Conservation (phyloP, 176 grass and related monocot genomes). For the Bromus sterilis region DNA sequence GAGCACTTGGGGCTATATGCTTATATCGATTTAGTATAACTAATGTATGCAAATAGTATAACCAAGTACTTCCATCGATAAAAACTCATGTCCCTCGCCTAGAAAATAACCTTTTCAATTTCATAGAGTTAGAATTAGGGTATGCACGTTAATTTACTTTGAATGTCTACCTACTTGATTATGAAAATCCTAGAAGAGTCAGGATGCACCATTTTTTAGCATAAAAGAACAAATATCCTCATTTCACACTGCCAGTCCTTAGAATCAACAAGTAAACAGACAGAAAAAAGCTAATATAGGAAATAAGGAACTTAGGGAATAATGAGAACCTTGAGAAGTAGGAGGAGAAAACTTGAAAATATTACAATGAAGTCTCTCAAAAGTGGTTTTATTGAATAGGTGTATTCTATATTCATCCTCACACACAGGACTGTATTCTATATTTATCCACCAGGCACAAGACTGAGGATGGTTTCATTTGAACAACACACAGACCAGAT, state of each 20-base stretch:
- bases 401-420: not conserved
- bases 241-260: not conserved
- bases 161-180: not conserved
- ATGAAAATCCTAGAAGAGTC: not conserved
- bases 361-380: not conserved
- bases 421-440: not conserved
- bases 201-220: not conserved
- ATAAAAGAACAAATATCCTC: not conserved
- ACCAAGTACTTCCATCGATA: not conserved
- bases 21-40: not conserved
- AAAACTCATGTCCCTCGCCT: not conserved
- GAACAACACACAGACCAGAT: not conserved
- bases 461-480: slow-evolving; percentile 3
- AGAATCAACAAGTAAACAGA: not conserved
- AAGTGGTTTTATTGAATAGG: not conserved
- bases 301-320: not conserved
- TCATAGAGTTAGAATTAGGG: not conserved
- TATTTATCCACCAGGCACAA: not conserved
- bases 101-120: slow-evolving; percentile 4
- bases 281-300: not conserved
- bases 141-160: not conserved
- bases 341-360: not conserved
- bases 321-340: not conserved
- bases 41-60: not conserved
- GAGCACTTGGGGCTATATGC: not conserved